A percentile compares a stretch with the other conserved stretches of the same genome.
These are phyloP conservation scores for Saccharomycopsis amapae DNA, from an alignment of 805 yeast genomes.

Conservation along the genomic window DNA sequence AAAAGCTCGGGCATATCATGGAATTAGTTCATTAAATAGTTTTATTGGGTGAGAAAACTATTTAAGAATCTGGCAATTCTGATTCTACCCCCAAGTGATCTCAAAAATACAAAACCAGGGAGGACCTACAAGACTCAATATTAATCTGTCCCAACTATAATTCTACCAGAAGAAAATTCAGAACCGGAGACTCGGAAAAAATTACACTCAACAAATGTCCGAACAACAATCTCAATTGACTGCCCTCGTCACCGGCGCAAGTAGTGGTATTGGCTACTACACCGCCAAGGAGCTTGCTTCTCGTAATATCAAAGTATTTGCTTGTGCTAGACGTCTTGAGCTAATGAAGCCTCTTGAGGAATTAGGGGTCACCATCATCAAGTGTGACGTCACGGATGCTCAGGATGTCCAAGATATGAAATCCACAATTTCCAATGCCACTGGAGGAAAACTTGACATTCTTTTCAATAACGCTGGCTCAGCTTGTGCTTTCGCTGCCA, in stretches of 20 bases:
- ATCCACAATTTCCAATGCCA: conserved; percentile 34
- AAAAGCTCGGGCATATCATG: too few relatives aligned
- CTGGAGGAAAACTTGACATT: conserved; percentile 47
- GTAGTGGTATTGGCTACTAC: conserved; percentile 49
- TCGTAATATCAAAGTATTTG: conserved; percentile 53
- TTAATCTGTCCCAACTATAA: too few relatives aligned
- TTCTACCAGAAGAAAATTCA: too few relatives aligned
- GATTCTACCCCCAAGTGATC: too few relatives aligned
- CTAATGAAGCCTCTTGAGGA: conserved; percentile 46
- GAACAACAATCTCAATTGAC: too few relatives aligned
- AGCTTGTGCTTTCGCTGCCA: conserved; percentile 57
- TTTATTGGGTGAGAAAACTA: too few relatives aligned
- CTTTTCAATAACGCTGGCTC: conserved; percentile 77
- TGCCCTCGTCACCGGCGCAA: conserved; percentile 49
- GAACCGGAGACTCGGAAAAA: too few relatives aligned
- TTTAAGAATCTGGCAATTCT: too few relatives aligned
- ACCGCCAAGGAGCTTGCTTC: conserved; percentile 42
- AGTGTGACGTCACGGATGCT: conserved; percentile 50
- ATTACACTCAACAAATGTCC: too few relatives aligned
- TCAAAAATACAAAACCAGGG: too few relatives aligned
- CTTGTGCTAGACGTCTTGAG: conserved; percentile 63
- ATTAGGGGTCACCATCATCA: conserved; percentile 37
- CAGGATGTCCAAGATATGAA: conserved; percentile 42
- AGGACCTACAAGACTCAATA: too few relatives aligned
- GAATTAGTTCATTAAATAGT: too few relatives aligned